A percentile compares a stretch with the other conserved stretches of the same genome.
Conservation (phyloP, 2,329 filamentous ascomycete species). For the Aspergillus versicolor region DNA sequence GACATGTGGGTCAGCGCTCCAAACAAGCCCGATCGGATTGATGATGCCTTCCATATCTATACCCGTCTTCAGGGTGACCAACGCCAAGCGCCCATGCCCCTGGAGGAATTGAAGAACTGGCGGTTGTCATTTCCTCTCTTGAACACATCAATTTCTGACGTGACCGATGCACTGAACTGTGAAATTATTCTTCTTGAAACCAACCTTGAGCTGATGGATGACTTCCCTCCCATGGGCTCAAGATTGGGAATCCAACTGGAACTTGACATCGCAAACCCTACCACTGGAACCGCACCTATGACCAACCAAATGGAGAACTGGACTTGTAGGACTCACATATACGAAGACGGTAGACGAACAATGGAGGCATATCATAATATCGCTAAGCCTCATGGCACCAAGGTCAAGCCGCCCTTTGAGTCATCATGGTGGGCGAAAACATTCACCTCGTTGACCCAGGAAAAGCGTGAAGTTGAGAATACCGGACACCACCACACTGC, state of each 20-base stretch:
- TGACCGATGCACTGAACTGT: conserved; percentile 34
- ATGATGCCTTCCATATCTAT: conserved; percentile 45
- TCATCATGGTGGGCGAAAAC: conserved; percentile 46
- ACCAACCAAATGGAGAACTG: conserved; percentile 42
- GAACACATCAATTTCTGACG: conserved; percentile 33
- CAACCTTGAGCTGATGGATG: conserved; percentile 43
- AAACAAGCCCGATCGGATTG: conserved; percentile 35
- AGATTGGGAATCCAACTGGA: conserved; percentile 44
- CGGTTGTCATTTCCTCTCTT: conserved; percentile 42
- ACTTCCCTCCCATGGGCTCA: conserved; percentile 43
- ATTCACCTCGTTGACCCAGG: conserved; percentile 44
- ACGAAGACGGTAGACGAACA: conserved; percentile 36
- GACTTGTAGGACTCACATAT: conserved; percentile 45
- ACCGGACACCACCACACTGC: conserved; percentile 34
- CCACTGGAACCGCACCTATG: conserved; percentile 30
- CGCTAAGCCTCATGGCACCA: conserved; percentile 36
- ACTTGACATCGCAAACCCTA: conserved; percentile 40
- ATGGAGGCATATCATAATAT: conserved; percentile 34
- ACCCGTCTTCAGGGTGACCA: conserved; percentile 43
- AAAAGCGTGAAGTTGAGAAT: conserved; percentile 39
- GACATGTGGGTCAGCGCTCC: conserved; percentile 47
- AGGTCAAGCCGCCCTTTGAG: conserved; percentile 44
- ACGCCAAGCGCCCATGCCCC: conserved; percentile 35
- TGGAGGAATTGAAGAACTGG: conserved; percentile 44
- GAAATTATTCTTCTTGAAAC: conserved; percentile 47